A percentile compares a stretch with the other conserved stretches of the same genome.
phyloP scores from a whole-genome alignment of 2,329 filamentous ascomycete species.

The Pseudocercospora macadamiae region DNA sequence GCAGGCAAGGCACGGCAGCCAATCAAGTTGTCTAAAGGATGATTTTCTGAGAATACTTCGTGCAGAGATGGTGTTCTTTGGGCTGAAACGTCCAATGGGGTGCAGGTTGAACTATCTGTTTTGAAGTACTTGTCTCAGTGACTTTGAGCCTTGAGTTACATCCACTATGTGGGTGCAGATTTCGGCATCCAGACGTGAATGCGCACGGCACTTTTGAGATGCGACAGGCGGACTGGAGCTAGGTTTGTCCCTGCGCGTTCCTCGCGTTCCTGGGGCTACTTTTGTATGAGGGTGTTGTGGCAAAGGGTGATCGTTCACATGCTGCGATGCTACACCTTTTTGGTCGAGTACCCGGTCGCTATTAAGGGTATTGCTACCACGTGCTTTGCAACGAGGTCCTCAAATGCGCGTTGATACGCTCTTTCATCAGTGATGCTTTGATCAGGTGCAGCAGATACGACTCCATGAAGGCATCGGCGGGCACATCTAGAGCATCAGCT shows the following conservation, averaged over 20 bases:
- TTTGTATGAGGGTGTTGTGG: slow-evolving; percentile 6
- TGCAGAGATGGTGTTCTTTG: slow-evolving; percentile 1
- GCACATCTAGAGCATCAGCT: too few species aligned
- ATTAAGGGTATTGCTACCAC: not conserved
- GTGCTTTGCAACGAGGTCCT: not conserved
- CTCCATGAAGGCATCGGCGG: too few species aligned
- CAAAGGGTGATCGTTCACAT: slow-evolving; percentile 3
- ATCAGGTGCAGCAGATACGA: not conserved
- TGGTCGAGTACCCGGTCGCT: not conserved
- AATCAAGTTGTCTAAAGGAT: slow-evolving; percentile 1
- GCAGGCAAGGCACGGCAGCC: not conserved
- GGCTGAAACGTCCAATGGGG: slow-evolving; percentile 3
- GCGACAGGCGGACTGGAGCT: slow-evolving; percentile 5
- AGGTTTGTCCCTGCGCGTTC: not conserved
- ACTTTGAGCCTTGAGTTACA: not conserved
- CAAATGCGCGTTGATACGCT: not conserved
- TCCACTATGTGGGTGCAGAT: slow-evolving; percentile 1
- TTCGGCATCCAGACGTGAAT: slow-evolving; percentile 2
- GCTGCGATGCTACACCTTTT: not conserved
- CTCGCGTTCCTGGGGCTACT: not conserved
- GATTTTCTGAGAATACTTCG: slow-evolving; percentile 2
- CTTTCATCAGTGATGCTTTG: not conserved
- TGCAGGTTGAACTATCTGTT: not conserved
- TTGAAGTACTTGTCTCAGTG: not conserved
- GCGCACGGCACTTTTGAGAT: not conserved